Evolutionary conservation across 2,329 filamentous ascomycete genomes (phyloP).

Genomic region (Xylaria sp.): DNA sequence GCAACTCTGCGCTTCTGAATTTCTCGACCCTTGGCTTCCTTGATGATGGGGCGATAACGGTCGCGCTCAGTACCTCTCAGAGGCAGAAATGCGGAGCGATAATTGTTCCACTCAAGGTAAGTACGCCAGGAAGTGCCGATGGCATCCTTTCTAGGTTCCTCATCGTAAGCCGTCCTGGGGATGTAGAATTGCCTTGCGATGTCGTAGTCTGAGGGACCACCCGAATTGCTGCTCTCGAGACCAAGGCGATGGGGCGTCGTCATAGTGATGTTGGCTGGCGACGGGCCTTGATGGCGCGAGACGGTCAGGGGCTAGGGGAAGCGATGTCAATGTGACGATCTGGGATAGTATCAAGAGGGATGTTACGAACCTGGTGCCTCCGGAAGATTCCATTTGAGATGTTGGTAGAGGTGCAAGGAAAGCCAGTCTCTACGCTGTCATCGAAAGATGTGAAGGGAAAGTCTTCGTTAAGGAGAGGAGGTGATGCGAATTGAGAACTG

Average conservation of each 20-base stretch:
- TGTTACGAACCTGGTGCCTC: no score
- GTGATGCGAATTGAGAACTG: neutral
- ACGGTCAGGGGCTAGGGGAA: no score
- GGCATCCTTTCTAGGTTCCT: neutral
- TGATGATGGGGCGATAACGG: slow-evolving; percentile 29
- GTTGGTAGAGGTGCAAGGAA: neutral
- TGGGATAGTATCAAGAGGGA: no score
- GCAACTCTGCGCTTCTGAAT: neutral
- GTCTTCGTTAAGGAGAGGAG: neutral
- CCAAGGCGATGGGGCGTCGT: neutral
- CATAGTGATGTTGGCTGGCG: neutral
- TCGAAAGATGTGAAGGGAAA: neutral
- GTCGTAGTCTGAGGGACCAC: neutral
- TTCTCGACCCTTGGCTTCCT: slow-evolving; percentile 10
- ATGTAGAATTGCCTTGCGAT: neutral
- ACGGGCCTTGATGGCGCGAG: neutral
- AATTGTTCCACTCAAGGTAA: neutral
- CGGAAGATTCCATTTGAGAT: no score
- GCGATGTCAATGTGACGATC: no score
- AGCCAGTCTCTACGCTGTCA: neutral
- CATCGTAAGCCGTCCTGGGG: neutral
- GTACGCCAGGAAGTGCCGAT: neutral
- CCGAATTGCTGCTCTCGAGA: neutral
- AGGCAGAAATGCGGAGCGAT: slow-evolving; percentile 9
- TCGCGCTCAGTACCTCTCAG: slow-evolving; percentile 25